These are phyloP conservation scores for Penicillium flavigenum DNA, from an alignment of 495 filamentous ascomycete genomes.

Conservation along the genomic window DNA sequence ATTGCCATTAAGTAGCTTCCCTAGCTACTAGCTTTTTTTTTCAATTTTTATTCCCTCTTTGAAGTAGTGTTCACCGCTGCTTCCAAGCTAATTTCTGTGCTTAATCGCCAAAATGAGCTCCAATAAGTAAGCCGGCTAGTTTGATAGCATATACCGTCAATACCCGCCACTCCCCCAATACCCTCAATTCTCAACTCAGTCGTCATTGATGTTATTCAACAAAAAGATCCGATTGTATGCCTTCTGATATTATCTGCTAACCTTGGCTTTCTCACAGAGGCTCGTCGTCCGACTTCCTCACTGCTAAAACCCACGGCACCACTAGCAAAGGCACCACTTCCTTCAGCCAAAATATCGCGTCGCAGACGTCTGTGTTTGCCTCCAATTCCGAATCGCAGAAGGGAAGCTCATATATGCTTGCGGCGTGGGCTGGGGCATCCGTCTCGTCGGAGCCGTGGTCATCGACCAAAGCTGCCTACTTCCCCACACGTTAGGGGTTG, in stretches of 20 bases:
- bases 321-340: background rate
- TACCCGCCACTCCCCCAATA: background rate
- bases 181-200: background rate
- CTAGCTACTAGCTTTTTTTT: background rate
- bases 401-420: slow-evolving; percentile 1
- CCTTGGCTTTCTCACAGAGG: background rate
- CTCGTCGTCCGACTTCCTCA: background rate
- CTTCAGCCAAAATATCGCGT: background rate
- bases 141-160: background rate
- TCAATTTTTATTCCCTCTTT: background rate
- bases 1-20: background rate
- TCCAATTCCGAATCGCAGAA: background rate
- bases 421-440: background rate
- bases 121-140: background rate
- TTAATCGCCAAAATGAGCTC: slow-evolving; percentile 3
- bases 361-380: background rate
- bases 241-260: background rate
- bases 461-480: background rate
- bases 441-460: background rate
- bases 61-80: background rate
- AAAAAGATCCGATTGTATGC: background rate
- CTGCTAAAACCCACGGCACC: background rate
- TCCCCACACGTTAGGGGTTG: background rate
- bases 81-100: background rate
- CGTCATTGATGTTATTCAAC: background rate